Percentiles rank a stretch among this genome's conserved stretches.
phyloP scores from a whole-genome alignment of 768 basidiomycete species.

The Tylopilus rubrobrunneus region DNA sequence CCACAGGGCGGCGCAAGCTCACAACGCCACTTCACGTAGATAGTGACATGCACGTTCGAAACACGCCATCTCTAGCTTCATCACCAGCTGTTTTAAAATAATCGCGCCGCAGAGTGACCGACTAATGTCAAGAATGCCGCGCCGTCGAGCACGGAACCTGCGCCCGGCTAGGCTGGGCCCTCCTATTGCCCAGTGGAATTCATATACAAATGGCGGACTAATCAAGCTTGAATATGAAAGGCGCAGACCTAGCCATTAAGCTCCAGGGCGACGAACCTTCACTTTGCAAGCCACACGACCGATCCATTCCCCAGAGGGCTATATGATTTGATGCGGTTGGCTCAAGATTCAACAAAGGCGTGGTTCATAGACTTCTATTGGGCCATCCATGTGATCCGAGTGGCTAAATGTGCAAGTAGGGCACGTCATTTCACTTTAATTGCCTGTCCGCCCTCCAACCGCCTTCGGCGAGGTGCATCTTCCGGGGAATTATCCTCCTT shows the following conservation, averaged over 20 bases:
- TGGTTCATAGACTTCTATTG: conserved; percentile 22
- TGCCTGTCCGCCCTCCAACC: conserved; percentile 52
- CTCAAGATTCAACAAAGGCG: conserved; percentile 16
- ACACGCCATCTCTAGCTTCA: conserved; percentile 12
- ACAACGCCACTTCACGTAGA: conserved; percentile 17
- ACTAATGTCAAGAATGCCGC: conserved; percentile 12
- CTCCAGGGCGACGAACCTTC: conserved; percentile 6
- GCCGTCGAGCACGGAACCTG: conserved; percentile 22
- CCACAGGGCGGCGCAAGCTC: conserved; percentile 4
- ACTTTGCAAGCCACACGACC: conserved; percentile 10
- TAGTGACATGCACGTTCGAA: conserved; percentile 13
- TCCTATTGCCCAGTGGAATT: neutral
- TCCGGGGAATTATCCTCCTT: conserved; percentile 30
- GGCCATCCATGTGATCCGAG: conserved; percentile 25
- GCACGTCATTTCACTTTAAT: conserved; percentile 50
- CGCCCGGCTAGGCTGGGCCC: neutral
- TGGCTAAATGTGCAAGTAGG: conserved; percentile 18
- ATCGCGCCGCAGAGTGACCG: conserved; percentile 22
- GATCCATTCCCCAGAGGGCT: conserved; percentile 21
- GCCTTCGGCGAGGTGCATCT: conserved; percentile 48
- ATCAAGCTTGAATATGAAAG: conserved; percentile 6
- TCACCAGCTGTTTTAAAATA: conserved; percentile 4
- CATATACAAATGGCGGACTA: neutral
- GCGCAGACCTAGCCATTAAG: conserved; percentile 8
- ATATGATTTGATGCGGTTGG: conserved; percentile 21